Evolutionary conservation across 2,329 filamentous ascomycete genomes (phyloP), one percentile per base, ranked within the genome.

Genomic region (Didymellaceae sp.): DNA sequence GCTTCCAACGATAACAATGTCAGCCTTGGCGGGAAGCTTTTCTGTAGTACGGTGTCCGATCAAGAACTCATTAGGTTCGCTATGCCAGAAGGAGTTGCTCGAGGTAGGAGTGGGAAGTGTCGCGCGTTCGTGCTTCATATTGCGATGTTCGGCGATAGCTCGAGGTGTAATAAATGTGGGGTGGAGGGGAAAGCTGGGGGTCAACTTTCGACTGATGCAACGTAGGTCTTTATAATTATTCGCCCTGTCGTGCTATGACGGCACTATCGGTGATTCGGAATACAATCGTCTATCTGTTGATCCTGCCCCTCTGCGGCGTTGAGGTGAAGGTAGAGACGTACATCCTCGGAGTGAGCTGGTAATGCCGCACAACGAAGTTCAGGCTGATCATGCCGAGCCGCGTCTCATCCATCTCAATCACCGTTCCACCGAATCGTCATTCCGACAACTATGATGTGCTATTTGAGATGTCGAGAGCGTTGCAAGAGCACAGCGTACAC

Each of bases 41-140:
- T 76, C 64, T 0, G 89, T 91, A 0, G 87, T 86, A 13, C 83
- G 81, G 64, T 91, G 86, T n/a, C 85, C 85, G 0, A 85, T 72
- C 5, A 93, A 79, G 49, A 80, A 78, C 43, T 79, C 65, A 3
- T 86, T 89, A 0, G 87, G 87, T 52, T 88, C 79, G 43, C 78
- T 81, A 65, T 89, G 88, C 89, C 89, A 93, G 77, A 88, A 91
- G 0, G 89, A 89, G 20, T 73, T 67, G 3, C 85, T 87, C 31
- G 86, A 83, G 30, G 82, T 77, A 3, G 77, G 72, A 2, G 82
- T 83, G 2, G 88, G 88, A 16, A 90, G 78, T 7, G 66, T 66
- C 26, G 72, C 64, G 52, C 67, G 68, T 60, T 54, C 48, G 58
- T 70, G 63, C 46, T 50, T 65, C 69, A 73, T 72, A 31, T 26